A percentile compares a stretch with the other conserved stretches of the same genome.
Conservation (phyloP, 108 stramenopile genomes). For the Fragilariopsis cylindrus region DNA sequence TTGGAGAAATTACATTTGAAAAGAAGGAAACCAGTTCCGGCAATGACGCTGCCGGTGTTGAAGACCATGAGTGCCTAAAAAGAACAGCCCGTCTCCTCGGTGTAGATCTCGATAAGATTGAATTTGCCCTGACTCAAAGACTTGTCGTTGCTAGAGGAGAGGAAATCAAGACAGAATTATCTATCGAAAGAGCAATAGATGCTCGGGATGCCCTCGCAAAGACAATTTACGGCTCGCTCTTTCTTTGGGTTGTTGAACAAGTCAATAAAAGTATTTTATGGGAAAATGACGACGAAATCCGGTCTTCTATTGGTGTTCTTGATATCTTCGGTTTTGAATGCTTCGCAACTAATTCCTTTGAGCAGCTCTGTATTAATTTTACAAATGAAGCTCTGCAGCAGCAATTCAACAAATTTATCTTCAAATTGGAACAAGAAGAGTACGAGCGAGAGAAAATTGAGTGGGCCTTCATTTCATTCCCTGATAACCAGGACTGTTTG, state of each 20-base stretch:
- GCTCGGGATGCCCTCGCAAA: slow-evolving; percentile 95
- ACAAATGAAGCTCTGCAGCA: slow-evolving; percentile 99
- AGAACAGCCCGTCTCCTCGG: slow-evolving; percentile 79
- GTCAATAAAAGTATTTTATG: slow-evolving; percentile 88
- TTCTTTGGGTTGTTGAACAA: slow-evolving; percentile 86
- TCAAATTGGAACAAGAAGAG: slow-evolving; percentile 98
- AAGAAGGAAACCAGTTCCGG: slow-evolving; percentile 60
- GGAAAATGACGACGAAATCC: slow-evolving; percentile 76
- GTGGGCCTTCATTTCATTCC: slow-evolving; percentile 92
- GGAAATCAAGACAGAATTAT: slow-evolving; percentile 74
- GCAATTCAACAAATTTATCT: slow-evolving; percentile 99
- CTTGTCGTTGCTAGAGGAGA: slow-evolving; percentile 84
- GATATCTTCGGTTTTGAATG: slow-evolving; percentile 99
- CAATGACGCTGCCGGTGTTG: slow-evolving; percentile 66
- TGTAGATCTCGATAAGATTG: slow-evolving; percentile 74
- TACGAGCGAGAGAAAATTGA: slow-evolving; percentile 90
- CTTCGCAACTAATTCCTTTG: slow-evolving; percentile 95
- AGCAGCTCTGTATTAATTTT: slow-evolving; percentile 99
- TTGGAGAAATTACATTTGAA: slow-evolving; percentile 87
- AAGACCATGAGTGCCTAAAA: slow-evolving; percentile 59
- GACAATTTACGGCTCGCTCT: slow-evolving; percentile 91
- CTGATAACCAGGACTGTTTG: slow-evolving; percentile 98
- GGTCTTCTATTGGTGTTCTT: slow-evolving; percentile 91
- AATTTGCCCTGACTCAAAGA: slow-evolving; percentile 76
- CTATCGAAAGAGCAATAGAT: slow-evolving; percentile 76